Base-by-base conservation (phyloP, 192 early-diverging fungal genomes). In the Umbelopsis isabellina region DNA sequence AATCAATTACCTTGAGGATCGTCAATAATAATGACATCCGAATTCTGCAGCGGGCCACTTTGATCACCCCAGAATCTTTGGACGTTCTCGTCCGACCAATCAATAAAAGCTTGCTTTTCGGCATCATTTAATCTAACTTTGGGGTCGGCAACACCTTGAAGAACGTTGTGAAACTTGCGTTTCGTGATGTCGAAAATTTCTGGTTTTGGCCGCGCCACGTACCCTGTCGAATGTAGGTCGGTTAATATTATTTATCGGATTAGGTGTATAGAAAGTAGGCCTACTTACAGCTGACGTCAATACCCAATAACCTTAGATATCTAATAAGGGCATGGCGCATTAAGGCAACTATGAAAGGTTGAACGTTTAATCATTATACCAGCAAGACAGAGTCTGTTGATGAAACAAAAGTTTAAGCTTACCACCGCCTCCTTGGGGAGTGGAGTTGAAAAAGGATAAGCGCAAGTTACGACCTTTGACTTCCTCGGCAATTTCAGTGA, bases 151-250 rank as follows among this genome's bases (percentile, higher is more conserved):
- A 95, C 92, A 64, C 93, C 92, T 82, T 95, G 93, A 55, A 94
- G 80, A 11, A 94, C 89, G 71, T 95, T 95, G 79, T 95, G 93
- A 75, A 94, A 93, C 75, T 93, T 93, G 72, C 91, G 82, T 79
- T 94, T 95, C 50, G 93, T 95, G 47, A 94, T 92, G 73, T 93
- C 88, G 81, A 94, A 95, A 5, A 95, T 88, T 48, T 91, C 91
- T 18, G 92, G 92, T 67, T 91, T 92, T 47, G 93, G 93, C 68
- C 91, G 90, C 69, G 89, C 85, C 6, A 94, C 92, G 79, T 83
- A 93, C 92, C 87, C 79, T 80, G 64, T 58, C 46, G 2, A 41
- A 10, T 41, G 37, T 41, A 9, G 10, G 7, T 41, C 33, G 68
- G 78, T 30, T 30, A 80, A 16, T 11, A 67, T 70, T 47, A 44